Conservation (phyloP, 352 stramenopile genomes). For the Pythium dissotocum region DNA sequence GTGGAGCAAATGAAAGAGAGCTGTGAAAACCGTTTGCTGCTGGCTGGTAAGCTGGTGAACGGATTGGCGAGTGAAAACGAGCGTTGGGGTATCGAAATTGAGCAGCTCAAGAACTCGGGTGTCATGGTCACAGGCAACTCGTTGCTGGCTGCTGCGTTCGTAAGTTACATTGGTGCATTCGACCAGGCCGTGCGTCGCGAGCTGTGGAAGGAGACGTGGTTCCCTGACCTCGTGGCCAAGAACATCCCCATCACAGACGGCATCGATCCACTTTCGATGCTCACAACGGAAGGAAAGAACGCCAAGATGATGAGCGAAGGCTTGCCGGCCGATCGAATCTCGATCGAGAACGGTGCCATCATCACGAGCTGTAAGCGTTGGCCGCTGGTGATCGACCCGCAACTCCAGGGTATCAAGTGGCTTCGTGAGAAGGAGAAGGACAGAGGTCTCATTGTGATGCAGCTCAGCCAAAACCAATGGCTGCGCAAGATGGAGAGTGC, state of each 20-base stretch:
- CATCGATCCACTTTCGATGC: constrained; percentile 94
- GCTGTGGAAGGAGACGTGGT: constrained; percentile 81
- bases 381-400: constrained; percentile 97
- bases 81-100: constrained; percentile 96
- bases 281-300: constrained; percentile 96
- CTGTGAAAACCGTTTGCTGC: constrained; percentile 90
- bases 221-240: constrained; percentile 89
- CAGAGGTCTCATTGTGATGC: constrained; percentile 90
- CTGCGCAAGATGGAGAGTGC: constrained; percentile 92
- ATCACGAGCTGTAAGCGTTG: constrained; percentile 97
- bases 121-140: constrained; percentile 96
- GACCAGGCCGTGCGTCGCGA: constrained; percentile 91
- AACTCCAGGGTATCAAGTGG: constrained; percentile 99
- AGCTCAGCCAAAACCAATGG: constrained; percentile 97
- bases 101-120: constrained; percentile 94
- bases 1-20: constrained; percentile 95
- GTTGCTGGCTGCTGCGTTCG: constrained; percentile 95
- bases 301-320: constrained; percentile 98
- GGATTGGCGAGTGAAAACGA: constrained; percentile 96
- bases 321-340: constrained; percentile 96
- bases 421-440: constrained; percentile 95
- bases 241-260: constrained; percentile 93
- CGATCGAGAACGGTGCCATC: constrained; percentile 97
- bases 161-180: constrained; percentile 98
- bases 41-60: constrained; percentile 95